A percentile compares a stretch with the other conserved stretches of the same genome.
phyloP scores from a whole-genome alignment of 805 yeast genomes.

The Spathaspora hagerdaliae region DNA sequence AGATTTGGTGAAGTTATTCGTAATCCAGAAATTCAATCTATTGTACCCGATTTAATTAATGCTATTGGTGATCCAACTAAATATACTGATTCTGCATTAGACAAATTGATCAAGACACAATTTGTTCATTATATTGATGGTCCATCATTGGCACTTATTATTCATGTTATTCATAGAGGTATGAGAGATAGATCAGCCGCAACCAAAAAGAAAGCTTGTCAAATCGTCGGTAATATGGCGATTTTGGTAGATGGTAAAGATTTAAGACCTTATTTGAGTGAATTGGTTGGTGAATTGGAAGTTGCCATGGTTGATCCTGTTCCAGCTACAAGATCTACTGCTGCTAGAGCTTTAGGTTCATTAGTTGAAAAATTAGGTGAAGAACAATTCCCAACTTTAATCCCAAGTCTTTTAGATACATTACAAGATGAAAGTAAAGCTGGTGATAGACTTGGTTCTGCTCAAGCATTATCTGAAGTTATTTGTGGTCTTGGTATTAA shows the following conservation, averaged over 20 bases:
- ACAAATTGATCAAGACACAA: slow-evolving; percentile 81
- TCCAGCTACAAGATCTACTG: slow-evolving; percentile 94
- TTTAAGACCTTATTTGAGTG: slow-evolving; percentile 74
- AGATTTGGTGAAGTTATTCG: slow-evolving; percentile 95
- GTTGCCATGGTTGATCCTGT: slow-evolving; percentile 98
- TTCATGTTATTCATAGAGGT: slow-evolving; percentile 94
- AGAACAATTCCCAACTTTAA: slow-evolving; percentile 87
- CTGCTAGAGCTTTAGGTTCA: slow-evolving; percentile 95
- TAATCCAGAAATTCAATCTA: slow-evolving; percentile 92
- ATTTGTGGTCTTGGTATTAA: slow-evolving; percentile 84
- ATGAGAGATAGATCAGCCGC: slow-evolving; percentile 91
- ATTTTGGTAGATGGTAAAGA: slow-evolving; percentile 88
- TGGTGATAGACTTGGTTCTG: slow-evolving; percentile 95
- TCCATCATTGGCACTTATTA: slow-evolving; percentile 91
- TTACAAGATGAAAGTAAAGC: slow-evolving; percentile 72
- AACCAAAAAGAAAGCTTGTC: slow-evolving; percentile 91
- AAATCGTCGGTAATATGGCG: slow-evolving; percentile 98
- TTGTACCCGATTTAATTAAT: slow-evolving; percentile 80
- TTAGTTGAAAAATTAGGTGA: slow-evolving; percentile 95
- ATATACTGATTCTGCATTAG: slow-evolving; percentile 82
- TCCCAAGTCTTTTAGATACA: slow-evolving; percentile 72
- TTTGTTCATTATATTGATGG: slow-evolving; percentile 98
- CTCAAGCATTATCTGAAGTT: slow-evolving; percentile 94
- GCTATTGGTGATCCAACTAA: slow-evolving; percentile 97
- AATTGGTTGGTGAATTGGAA: slow-evolving; percentile 78